A percentile compares a stretch with the other conserved stretches of the same genome.
Evolutionary conservation across 2,329 filamentous ascomycete genomes (phyloP).

Genomic region (Coniella lustricola): DNA sequence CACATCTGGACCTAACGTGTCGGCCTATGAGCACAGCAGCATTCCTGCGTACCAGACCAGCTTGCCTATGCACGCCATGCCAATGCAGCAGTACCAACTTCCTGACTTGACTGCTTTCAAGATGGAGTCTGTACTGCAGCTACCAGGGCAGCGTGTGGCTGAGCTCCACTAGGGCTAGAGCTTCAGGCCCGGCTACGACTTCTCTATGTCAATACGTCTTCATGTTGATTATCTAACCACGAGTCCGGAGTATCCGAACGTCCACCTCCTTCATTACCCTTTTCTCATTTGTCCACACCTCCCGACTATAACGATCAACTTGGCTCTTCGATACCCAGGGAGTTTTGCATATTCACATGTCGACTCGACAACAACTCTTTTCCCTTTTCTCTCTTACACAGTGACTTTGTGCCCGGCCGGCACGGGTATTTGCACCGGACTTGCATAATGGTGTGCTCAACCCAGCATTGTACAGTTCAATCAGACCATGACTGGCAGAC

Average conservation of each 20-base stretch:
- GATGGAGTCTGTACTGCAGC: not conserved
- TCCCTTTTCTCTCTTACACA: not conserved
- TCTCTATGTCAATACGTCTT: too few relatives aligned
- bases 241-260: too few relatives aligned
- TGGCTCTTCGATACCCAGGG: not conserved
- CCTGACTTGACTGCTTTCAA: not conserved
- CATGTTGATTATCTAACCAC: too few relatives aligned
- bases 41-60: not conserved
- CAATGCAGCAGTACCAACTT: not conserved
- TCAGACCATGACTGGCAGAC: not conserved
- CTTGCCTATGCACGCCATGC: not conserved
- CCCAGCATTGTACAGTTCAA: not conserved
- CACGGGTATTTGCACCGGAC: not conserved
- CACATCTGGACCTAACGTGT: slow-evolving; percentile 1
- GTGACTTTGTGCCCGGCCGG: not conserved
- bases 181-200: too few relatives aligned
- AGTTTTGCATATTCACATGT: not conserved
- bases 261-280: not conserved
- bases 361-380: not conserved
- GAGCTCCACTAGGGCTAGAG: not conserved
- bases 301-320: not conserved
- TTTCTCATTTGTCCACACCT: not conserved
- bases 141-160: not conserved
- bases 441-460: not conserved
- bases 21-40: not conserved